Evolutionary conservation across 2,329 filamentous ascomycete genomes (phyloP), one percentile per base, ranked within the genome.

Genomic region (Fusarium sp.): DNA sequence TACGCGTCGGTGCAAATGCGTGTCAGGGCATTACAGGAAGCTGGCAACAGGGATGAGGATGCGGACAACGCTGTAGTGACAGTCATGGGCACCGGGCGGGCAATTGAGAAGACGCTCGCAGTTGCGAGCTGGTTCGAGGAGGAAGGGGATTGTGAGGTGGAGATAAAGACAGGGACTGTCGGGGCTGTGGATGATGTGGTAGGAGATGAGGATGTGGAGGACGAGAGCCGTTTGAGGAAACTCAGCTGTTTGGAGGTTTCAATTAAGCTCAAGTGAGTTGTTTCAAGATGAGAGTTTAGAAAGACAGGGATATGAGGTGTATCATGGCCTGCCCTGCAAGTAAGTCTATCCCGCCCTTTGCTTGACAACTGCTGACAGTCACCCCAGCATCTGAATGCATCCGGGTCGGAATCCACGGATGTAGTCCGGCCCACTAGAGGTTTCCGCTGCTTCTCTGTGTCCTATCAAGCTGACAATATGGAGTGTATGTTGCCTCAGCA

Each of bases 111-210:
- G 78, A 88, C 88, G 1, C 78, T 92, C 62, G 83, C 87, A 28
- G 78, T 94, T 7, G 92, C 88, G 0, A 78, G 87, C 36, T 91
- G 88, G 83, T 93, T 94, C 70, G 86, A 89, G 78, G 84, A 87
- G 57, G 86, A 91, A 78, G 82, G 78, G 12, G 88, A 89, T 66
- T 90, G 88, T 68, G 75, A 79, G 6, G 89, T 94, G 2, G 81
- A 83, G 71, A 75, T 93, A 54, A 82, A 85, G 76, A 93, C 91
- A 47, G 86, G 87, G 60, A 92, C 86, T 53, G 83, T 92, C 15
- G 84, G 84, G n/a, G 87, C 89, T 3, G 84, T 94, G 46, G 92
- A 94, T 75, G 91, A 94, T 77, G 81, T 94, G 31, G 81, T 89
- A 13, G 75, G 75, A 13, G 50, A 61, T 1, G 81, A 80, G 18